A percentile compares a stretch with the other conserved stretches of the same genome.
These are phyloP conservation scores for Colletotrichum destructivum DNA, from an alignment of 2,329 filamentous ascomycete genomes.

Conservation along the genomic window DNA sequence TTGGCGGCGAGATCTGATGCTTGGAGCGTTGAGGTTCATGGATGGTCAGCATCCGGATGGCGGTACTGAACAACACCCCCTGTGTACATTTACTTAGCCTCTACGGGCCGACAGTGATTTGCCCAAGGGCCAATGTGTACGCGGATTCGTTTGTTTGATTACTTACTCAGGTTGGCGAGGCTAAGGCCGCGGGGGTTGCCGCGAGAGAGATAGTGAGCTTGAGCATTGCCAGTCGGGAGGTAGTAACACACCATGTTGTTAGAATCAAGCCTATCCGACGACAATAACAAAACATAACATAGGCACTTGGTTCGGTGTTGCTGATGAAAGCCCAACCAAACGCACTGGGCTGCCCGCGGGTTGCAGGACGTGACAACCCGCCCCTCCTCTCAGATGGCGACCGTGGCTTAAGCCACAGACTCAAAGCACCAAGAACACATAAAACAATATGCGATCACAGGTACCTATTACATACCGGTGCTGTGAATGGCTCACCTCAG, in stretches of 20 bases:
- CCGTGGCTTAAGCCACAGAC: too few species aligned
- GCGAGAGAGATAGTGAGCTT: background rate
- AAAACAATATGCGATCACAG: too few species aligned
- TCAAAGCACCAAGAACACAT: too few species aligned
- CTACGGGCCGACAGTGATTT: background rate
- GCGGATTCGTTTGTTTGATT: background rate
- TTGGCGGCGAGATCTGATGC: constrained; percentile 67
- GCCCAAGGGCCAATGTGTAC: too few species aligned
- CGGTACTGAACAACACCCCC: background rate
- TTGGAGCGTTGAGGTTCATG: constrained; percentile 6
- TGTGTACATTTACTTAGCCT: background rate
- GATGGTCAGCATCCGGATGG: constrained; percentile 1
- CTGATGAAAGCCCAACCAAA: background rate
- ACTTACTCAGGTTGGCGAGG: background rate
- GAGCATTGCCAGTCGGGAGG: background rate
- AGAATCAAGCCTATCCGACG: too few species aligned
- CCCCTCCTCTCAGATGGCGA: too few species aligned
- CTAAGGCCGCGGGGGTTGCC: background rate
- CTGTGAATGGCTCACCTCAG: background rate
- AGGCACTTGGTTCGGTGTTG: background rate
- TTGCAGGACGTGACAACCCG: too few species aligned
- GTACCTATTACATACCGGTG: background rate
- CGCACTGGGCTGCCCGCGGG: background rate
- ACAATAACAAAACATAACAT: background rate
- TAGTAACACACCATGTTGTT: too few species aligned